Base-by-base conservation (phyloP, 441 rosid species). In the Arabidopsis lyrata region DNA sequence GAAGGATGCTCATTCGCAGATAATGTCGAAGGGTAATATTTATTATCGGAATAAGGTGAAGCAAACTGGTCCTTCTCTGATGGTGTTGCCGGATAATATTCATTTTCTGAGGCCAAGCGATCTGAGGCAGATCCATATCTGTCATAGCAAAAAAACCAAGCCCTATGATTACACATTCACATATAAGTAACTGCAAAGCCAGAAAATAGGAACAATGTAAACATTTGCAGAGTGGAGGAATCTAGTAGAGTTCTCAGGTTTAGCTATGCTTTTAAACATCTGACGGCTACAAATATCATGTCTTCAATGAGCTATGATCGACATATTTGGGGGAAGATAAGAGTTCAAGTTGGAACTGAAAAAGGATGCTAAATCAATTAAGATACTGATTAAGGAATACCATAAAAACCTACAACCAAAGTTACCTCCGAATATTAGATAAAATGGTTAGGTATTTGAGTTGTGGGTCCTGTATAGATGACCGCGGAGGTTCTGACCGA, bases 51-150 rank as follows among this genome's bases (percentile, higher is more conserved):
- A 72, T 66, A 45, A 35, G 68, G 68, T 27, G 80, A 66, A 35
- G 77, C 29, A 66, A 66, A 71, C 24, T 82, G 68, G 56, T 77
- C 70, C 31, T 73, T 81, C 44, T 74, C 77, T 2, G 53, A 72
- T 59, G 69, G 29, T 0, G 54, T 45, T 60, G 59, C 64, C 8
- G 65, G 77, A 60, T 44, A 2, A 66, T 63, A 63, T 69, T 76
- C 80, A 27, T 41, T 66, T 59, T 66, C 80, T 59, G 77, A 42
- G 68, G 58, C 68, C 57, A 74, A 54, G 54, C 24, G 35, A 61
- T 79, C 72, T 68, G 68, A n/a, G 15, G 60, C 80, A 31, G 63
- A 63, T 56, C 68, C 82, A 74, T 78, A 76, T 38, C 85, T 84
- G 79, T 62, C 68, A 74, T 66, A 59, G 55, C 50, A 56, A 34